phyloP scores from a whole-genome alignment of 2,329 filamentous ascomycete species.

The Pseudogymnoascus sp. region DNA sequence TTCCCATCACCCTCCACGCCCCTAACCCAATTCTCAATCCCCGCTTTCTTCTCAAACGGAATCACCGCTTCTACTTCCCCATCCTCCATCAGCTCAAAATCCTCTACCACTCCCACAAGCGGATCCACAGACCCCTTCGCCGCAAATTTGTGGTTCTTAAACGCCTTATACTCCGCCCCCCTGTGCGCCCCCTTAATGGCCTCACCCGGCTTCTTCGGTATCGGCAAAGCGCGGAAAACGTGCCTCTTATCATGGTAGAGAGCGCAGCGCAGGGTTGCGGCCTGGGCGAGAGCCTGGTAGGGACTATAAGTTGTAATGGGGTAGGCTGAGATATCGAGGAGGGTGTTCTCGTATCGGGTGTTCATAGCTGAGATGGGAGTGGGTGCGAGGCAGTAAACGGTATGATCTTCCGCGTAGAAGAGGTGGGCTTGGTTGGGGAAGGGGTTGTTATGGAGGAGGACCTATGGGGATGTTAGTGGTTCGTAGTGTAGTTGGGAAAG shows the following conservation, averaged over 20 bases:
- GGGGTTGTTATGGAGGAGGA: neutral
- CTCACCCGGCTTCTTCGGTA: conserved; percentile 12
- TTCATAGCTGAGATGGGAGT: conserved; percentile 18
- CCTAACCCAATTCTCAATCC: neutral
- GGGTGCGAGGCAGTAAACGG: conserved; percentile 17
- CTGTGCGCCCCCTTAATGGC: neutral
- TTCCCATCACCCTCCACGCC: neutral
- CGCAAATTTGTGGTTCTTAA: neutral
- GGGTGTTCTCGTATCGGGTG: conserved; percentile 22
- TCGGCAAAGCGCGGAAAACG: conserved; percentile 7
- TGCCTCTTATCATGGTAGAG: conserved; percentile 8
- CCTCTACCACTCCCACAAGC: neutral
- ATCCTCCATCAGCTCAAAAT: neutral
- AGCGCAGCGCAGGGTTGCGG: conserved; percentile 19
- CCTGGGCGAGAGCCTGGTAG: conserved; percentile 14
- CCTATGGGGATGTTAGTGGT: neutral
- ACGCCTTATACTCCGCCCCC: neutral
- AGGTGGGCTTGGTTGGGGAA: conserved; percentile 15
- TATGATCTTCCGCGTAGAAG: conserved; percentile 22
- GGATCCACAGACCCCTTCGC: neutral
- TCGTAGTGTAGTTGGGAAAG: neutral
- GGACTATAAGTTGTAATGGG: neutral
- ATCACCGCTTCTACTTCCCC: neutral
- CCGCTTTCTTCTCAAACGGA: neutral
- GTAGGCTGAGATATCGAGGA: conserved; percentile 17